Evolutionary conservation across 2,329 filamentous ascomycete genomes (phyloP).

Genomic region (Fusarium sacchari): DNA sequence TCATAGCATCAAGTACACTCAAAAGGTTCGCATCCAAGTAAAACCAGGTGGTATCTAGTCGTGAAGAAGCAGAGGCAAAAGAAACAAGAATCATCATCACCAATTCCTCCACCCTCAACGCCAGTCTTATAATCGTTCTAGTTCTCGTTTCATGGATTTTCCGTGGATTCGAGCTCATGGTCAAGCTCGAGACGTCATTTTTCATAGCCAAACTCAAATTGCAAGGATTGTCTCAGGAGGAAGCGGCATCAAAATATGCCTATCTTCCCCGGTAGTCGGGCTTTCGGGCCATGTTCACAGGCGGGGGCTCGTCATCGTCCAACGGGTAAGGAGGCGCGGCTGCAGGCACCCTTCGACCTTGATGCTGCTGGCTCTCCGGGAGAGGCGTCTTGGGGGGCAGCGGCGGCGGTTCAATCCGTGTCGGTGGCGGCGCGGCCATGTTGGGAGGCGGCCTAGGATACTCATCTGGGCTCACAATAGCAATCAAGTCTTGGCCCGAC

Average conservation of each 20-base stretch:
- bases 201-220: not conserved
- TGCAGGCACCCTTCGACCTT: slow-evolving; percentile 48
- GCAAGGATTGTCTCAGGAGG: not conserved
- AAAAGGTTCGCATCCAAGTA: slow-evolving; percentile 20
- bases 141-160: not conserved
- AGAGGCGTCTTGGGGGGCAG: slow-evolving; percentile 82
- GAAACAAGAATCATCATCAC: slow-evolving; percentile 10
- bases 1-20: slow-evolving; percentile 10
- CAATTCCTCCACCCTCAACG: slow-evolving; percentile 15
- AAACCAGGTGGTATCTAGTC: slow-evolving; percentile 41
- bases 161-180: not conserved
- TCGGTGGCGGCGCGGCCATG: slow-evolving; percentile 43
- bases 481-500: slow-evolving; percentile 74
- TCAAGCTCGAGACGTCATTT: not conserved
- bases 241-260: not conserved
- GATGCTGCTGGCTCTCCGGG: slow-evolving; percentile 57
- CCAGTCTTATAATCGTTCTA: slow-evolving; percentile 16
- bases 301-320: slow-evolving; percentile 81
- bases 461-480: slow-evolving; percentile 69
- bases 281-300: slow-evolving; percentile 87
- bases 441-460: slow-evolving; percentile 56
- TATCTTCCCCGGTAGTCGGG: slow-evolving; percentile 72
- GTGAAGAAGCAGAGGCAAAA: slow-evolving; percentile 27
- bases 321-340: slow-evolving; percentile 78
- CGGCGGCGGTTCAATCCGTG: slow-evolving; percentile 71